Conservation (phyloP, 202 grass and related monocot species). For the Setaria italica region DNA sequence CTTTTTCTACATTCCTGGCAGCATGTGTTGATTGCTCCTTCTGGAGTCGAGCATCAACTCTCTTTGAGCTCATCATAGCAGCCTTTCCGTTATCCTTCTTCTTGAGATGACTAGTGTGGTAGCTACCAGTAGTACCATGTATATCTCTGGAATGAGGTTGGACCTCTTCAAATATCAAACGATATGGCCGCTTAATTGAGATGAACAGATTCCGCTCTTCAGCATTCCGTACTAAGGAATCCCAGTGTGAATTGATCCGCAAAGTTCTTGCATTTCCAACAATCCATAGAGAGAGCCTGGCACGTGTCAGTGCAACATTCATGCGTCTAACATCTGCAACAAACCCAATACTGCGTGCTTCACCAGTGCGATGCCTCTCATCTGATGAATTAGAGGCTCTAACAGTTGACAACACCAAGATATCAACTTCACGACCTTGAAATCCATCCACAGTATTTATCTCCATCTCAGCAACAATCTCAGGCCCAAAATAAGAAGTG, state of each 20-base stretch:
- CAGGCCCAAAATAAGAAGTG: slow-evolving; percentile 72
- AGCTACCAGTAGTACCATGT: slow-evolving; percentile 22
- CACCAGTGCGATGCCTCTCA: slow-evolving; percentile 43
- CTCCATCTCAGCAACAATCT: slow-evolving; percentile 88
- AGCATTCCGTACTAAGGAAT: slow-evolving; percentile 77
- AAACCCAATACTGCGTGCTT: slow-evolving; percentile 85
- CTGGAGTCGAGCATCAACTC: slow-evolving; percentile 11
- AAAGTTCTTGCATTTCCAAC: slow-evolving; percentile 91
- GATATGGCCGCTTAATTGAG: slow-evolving; percentile 73
- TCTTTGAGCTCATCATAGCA: slow-evolving; percentile 21
- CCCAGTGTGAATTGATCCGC: slow-evolving; percentile 81
- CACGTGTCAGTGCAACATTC: slow-evolving; percentile 97
- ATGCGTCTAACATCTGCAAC: slow-evolving; percentile 98
- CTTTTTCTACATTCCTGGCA: slow-evolving; percentile 41
- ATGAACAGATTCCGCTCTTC: slow-evolving; percentile 72
- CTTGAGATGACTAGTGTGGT: slow-evolving; percentile 40
- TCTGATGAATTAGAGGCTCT: slow-evolving; percentile 73
- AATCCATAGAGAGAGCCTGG: slow-evolving; percentile 91
- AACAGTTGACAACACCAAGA: slow-evolving; percentile 92
- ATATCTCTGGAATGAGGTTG: slow-evolving; percentile 23
- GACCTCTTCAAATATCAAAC: slow-evolving; percentile 60
- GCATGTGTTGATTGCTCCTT: slow-evolving; percentile 40
- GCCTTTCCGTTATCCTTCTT: slow-evolving; percentile 33
- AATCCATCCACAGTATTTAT: slow-evolving; percentile 97
- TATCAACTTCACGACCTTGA: slow-evolving; percentile 99